Base-by-base conservation (phyloP, 306 rosid species). In the Hippophae tibetana region DNA sequence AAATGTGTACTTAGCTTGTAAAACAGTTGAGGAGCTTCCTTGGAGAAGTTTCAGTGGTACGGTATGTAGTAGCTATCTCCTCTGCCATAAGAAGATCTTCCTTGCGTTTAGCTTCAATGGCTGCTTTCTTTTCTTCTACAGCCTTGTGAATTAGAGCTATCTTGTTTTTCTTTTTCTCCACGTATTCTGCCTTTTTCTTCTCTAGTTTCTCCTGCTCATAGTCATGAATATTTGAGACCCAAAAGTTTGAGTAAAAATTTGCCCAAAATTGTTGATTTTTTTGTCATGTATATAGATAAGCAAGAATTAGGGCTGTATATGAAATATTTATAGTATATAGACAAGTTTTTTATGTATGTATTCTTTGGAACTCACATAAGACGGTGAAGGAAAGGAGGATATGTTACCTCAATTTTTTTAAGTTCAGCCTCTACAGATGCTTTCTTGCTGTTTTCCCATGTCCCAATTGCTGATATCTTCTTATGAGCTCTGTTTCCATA, bases 41-140 rank as follows among this genome's bases (percentile, higher is more conserved):
- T 23, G 99, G 95, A 50, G 76, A 70, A 7, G 80, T 84, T 75
- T 94, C 95, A 41, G 97, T 86, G 61, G 99, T 94, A 50, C 80
- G 83, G 74, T 79, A 70, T 63, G 88, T 93, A 41, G 99, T 90
- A 53, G 90, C 85, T 6, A 41, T 50, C 72, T 93, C 97, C 74
- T 88, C 99, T 18, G 89, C 90, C 80, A 84, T 93, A 57, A 88
- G 84, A 63, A 76, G 42, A 23, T 80, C 97, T 71, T 83, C 94
- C 10, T 84, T 90, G 12, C 74, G 72, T 51, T 72, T 74, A 25
- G 99, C 99, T 67, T 84, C 99, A 74, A 77, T 75, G 0, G 8
- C 0, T 38, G 99, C 99, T 73, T 70, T 93, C 82, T 72, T 83
- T 63, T 88, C 97, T 67, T 93, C 99, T 57, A 94, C 97, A 25